Evolutionary conservation across 352 stramenopile species (phyloP).

Genomic region (Phytophthora macrochlamydospora): DNA sequence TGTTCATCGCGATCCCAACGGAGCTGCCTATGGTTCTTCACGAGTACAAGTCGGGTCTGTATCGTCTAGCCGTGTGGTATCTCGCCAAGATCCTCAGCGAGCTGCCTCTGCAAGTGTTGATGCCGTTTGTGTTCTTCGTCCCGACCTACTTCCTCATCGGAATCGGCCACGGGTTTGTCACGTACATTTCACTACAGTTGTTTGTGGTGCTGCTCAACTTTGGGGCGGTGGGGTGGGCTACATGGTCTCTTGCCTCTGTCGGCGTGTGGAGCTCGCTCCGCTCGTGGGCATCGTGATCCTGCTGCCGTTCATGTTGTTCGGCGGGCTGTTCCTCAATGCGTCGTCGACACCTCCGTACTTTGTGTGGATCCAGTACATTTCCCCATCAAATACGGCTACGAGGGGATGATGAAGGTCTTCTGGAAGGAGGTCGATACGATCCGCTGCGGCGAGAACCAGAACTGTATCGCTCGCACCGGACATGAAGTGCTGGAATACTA

Average conservation of each 20-base stretch:
- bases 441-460: constrained; percentile 30
- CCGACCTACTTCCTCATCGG: constrained; percentile 41
- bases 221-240: constrained; percentile 39
- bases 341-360: constrained; percentile 47
- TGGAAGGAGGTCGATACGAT: constrained; percentile 44
- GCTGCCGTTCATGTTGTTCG: constrained; percentile 54
- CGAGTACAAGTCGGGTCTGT: constrained; percentile 36
- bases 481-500: constrained; percentile 47
- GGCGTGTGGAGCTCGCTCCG: constrained; percentile 37
- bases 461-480: constrained; percentile 37
- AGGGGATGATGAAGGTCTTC: constrained; percentile 50
- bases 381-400: constrained; percentile 58
- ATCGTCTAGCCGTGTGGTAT: constrained; percentile 34
- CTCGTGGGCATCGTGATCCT: constrained; percentile 53
- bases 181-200: constrained; percentile 33
- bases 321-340: constrained; percentile 52
- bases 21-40: constrained; percentile 30
- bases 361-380: constrained; percentile 65
- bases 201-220: constrained; percentile 39
- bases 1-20: constrained; percentile 13
- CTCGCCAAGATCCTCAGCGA: constrained; percentile 45
- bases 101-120: constrained; percentile 32
- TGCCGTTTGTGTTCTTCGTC: constrained; percentile 34
- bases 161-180: constrained; percentile 8
- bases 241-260: constrained; percentile 42